Percentiles rank a stretch among this genome's conserved stretches.
These are phyloP conservation scores for Leucosporidium scottii DNA, from an alignment of 768 basidiomycete genomes.

Conservation along the genomic window DNA sequence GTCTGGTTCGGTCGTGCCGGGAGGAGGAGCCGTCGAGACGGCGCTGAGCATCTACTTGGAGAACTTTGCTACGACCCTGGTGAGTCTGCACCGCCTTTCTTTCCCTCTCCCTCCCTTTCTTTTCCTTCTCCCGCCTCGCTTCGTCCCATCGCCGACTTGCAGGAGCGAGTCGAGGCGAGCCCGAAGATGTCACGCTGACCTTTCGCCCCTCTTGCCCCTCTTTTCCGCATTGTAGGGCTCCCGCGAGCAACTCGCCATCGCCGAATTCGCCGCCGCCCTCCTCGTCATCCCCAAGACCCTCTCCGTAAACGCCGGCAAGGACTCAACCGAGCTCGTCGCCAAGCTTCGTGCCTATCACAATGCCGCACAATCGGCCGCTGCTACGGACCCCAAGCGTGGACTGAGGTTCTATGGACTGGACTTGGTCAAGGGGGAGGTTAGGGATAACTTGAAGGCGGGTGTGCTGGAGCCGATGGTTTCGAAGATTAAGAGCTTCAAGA, in stretches of 20 bases:
- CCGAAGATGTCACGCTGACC: neutral
- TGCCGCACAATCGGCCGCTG: constrained; percentile 84
- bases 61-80: constrained; percentile 96
- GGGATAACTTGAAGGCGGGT: constrained; percentile 89
- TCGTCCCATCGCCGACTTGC: neutral
- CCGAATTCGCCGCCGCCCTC: constrained; percentile 91
- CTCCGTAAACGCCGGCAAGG: constrained; percentile 95
- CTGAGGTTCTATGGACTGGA: constrained; percentile 91
- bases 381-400: constrained; percentile 81
- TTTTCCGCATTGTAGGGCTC: constrained; percentile 60
- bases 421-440: constrained; percentile 83
- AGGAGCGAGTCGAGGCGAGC: neutral
- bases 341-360: constrained; percentile 96
- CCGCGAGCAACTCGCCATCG: constrained; percentile 94
- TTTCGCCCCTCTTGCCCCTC: too few relatives aligned
- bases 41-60: constrained; percentile 95
- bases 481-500: constrained; percentile 95
- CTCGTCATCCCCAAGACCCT: constrained; percentile 94
- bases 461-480: constrained; percentile 93
- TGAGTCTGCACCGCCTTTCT: constrained; percentile 45
- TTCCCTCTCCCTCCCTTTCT: neutral
- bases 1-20: constrained; percentile 90
- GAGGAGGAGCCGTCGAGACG: constrained; percentile 94
- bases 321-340: constrained; percentile 93
- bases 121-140: too few relatives aligned